Base-by-base conservation (phyloP, 164 flowering plant genomes). In the Sedum album region DNA sequence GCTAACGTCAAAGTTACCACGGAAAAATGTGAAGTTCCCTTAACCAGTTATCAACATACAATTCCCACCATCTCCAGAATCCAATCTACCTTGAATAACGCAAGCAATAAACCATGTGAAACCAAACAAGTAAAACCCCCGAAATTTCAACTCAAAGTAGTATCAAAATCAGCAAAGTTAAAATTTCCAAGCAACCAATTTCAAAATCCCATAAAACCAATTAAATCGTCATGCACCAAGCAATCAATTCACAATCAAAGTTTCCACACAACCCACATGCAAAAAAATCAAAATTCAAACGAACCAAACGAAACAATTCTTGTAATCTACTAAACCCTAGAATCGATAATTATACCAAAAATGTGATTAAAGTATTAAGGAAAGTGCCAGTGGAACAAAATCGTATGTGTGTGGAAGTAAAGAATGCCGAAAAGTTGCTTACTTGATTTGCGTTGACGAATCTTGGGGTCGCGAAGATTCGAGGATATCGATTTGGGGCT, bases 221-320 rank as follows among this genome's bases (percentile, higher is more conserved):
- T 33, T 7, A 57, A 57, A 57, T 57, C 62, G 5, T 57, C 62
- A 57, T 57, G 62, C 62, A 57, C 62, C 33, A 57, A 26, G 15
- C 62, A 28, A 57, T 33, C 62, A 57, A 57, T n/a, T 57, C 33
- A 57, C 4, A 28, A 14, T 14, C 42, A 44, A 14, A 11, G 10
- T 55, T 21, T 1, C 15, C 61, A 26, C 17, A 55, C 15, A 25
- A 28, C 0, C 33, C 33, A 57, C 62, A 57, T 57, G 62, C 31
- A 57, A 20, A 0, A 10, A 14, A 9, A 28, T 3, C 31, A 14
- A 35, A 35, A 35, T 35, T 57, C 31, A 28, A 57, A 20, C 2
- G 15, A 17, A 28, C 8, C 6, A 55, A 55, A 23, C 13, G 26
- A 35, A 3, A 55, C 33, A 23, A 57, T 20, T 28, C 62, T 3